A percentile compares a stretch with the other conserved stretches of the same genome.
Evolutionary conservation across 257 asterid genomes (phyloP).

Genomic region (Scutellaria minor): DNA sequence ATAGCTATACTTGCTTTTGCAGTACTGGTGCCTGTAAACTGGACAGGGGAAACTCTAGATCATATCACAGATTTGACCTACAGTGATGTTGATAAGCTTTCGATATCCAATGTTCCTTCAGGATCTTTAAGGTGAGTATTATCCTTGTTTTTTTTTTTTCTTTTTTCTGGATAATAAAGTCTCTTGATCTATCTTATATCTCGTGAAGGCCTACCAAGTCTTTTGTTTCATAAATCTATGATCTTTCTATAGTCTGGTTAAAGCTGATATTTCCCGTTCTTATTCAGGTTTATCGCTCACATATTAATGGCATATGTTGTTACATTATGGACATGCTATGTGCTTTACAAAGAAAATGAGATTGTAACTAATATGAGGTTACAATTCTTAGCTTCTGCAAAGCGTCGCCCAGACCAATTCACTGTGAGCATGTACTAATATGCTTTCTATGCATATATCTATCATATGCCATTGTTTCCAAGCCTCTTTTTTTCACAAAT

Average conservation of each 20-base stretch:
- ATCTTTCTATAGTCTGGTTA: not conserved
- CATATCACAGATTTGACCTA: conserved; percentile 54
- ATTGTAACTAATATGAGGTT: conserved; percentile 65
- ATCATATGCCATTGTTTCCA: not conserved
- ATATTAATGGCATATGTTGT: conserved; percentile 70
- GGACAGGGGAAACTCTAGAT: conserved; percentile 62
- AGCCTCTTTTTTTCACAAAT: not conserved
- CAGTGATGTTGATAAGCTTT: conserved; percentile 79
- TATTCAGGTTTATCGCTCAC: conserved; percentile 76
- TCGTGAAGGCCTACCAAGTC: too few species aligned
- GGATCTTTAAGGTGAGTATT: conserved; percentile 63
- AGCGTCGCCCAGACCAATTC: conserved; percentile 87
- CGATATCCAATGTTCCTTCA: conserved; percentile 69
- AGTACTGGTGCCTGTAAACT: conserved; percentile 72
- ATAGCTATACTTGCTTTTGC: conserved; percentile 71
- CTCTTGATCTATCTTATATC: too few species aligned
- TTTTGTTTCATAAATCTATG: not conserved
- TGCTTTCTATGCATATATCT: not conserved
- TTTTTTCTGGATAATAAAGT: too few species aligned
- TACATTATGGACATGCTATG: conserved; percentile 81
- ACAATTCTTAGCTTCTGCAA: conserved; percentile 73
- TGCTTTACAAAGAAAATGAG: conserved; percentile 75
- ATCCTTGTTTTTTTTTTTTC: too few species aligned
- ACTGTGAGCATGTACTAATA: conserved; percentile 58
- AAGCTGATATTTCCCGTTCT: conserved; percentile 12